Percentiles rank a stretch among this genome's conserved stretches.
These are phyloP conservation scores for Saccharata proteae DNA, from an alignment of 2,329 filamentous ascomycete genomes.

Conservation along the genomic window DNA sequence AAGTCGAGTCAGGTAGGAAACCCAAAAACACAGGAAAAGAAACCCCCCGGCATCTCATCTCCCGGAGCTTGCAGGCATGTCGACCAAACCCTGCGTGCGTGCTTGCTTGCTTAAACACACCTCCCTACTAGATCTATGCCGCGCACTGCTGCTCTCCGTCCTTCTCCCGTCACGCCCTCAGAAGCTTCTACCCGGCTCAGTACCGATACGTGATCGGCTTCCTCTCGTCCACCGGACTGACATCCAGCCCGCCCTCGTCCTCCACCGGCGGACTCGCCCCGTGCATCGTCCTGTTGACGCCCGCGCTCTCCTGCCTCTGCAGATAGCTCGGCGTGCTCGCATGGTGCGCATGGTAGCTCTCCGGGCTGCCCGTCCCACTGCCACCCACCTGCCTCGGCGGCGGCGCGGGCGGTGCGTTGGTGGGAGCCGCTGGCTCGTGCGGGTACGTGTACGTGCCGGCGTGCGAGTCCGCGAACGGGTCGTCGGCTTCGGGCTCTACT, in stretches of 20 bases:
- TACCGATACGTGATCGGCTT: constrained; percentile 6
- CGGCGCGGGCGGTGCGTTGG: constrained; percentile 6
- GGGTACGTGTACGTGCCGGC: constrained; percentile 10
- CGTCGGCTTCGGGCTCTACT: constrained; percentile 13
- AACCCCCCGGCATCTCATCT: constrained; percentile 4
- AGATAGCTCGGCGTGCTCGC: constrained; percentile 31
- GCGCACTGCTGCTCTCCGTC: not conserved
- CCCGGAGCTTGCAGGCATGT: no score
- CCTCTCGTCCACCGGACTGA: constrained; percentile 9
- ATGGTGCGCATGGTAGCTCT: constrained; percentile 22
- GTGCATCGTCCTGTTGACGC: constrained; percentile 34
- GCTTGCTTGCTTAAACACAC: not conserved
- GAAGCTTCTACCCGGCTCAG: no score
- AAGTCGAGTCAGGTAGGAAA: no score
- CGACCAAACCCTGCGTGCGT: no score
- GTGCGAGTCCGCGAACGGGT: constrained; percentile 33
- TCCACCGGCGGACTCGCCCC: constrained; percentile 15
- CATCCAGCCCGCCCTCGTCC: not conserved
- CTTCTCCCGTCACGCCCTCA: not conserved
- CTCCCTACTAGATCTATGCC: not conserved
- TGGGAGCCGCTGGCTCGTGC: constrained; percentile 4
- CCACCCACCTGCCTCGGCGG: constrained; percentile 4
- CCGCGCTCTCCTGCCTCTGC: constrained; percentile 30
- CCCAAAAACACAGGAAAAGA: constrained; percentile 1
- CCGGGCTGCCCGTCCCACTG: not conserved